Conservation (phyloP, 257 asterid species). For the Plectranthus barbatus region DNA sequence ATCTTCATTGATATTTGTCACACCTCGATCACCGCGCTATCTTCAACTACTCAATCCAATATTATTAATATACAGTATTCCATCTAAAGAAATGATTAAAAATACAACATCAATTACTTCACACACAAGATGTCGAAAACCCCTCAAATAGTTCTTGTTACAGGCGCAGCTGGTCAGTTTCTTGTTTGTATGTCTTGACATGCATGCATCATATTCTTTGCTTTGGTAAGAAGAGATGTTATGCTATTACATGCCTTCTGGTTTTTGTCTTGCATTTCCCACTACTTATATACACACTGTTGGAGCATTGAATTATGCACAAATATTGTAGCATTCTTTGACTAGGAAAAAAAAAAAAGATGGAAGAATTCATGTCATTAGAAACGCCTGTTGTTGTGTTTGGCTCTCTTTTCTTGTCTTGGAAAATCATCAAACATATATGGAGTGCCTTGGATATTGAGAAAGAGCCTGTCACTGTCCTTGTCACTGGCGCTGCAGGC, state of each 20-base stretch:
- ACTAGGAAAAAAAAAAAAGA: not conserved
- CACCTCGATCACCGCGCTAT: not conserved
- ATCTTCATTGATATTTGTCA: not conserved
- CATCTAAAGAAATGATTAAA: too few species aligned
- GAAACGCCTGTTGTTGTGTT: constrained; percentile 53
- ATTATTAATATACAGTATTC: too few species aligned
- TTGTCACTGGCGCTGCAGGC: constrained; percentile 92
- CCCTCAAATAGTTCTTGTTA: not conserved
- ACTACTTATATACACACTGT: too few species aligned
- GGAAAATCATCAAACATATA: constrained; percentile 53
- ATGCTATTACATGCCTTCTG: constrained; percentile 56
- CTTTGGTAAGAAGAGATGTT: constrained; percentile 38
- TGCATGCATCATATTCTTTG: constrained; percentile 36
- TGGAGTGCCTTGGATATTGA: constrained; percentile 39
- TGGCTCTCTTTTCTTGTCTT: constrained; percentile 51
- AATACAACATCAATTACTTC: too few species aligned
- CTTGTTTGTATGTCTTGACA: not conserved
- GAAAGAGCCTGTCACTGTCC: constrained; percentile 54
- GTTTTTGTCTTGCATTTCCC: constrained; percentile 37
- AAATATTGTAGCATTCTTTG: not conserved
- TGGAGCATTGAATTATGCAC: too few species aligned
- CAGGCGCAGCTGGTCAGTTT: not conserved
- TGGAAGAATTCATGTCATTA: constrained; percentile 36
- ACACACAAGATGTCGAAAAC: not conserved
- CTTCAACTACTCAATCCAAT: not conserved